Base-by-base conservation (phyloP, 352 stramenopile species). In the Globisporangium orthogonon region DNA sequence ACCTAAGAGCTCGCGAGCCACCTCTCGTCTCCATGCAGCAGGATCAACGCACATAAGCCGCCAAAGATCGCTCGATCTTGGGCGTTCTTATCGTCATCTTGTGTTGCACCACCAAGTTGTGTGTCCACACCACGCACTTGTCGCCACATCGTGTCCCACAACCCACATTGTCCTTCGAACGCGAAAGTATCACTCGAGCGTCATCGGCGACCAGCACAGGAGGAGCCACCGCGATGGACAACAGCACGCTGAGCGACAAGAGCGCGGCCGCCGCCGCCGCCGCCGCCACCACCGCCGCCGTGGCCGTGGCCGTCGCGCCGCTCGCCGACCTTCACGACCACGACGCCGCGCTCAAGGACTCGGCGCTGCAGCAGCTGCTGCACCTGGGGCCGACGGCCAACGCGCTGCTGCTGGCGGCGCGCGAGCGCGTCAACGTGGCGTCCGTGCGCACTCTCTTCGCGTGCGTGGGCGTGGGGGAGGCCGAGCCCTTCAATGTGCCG, bases 391-490 rank as follows among this genome's bases (percentile, higher is more conserved):
- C 69, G 2, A 39, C 62, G 9, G 63, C 64, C 28, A 63, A 62
- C 43, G 57, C 74, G 56, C 56, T 83, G 33, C 53, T 87, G 46
- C 61, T 68, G 54, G 62, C 60, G 6, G 58, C 76, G 48, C 76
- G 73, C 45, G 65, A 76, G 53, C 78, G 74, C 46, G 55, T 86
- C 35, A 68, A 62, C 9, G 50, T 79, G 57, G 47, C 58, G 54
- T 82, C 73, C 30, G 65, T 87, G 47, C 78, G 76, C 37, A 73
- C 76, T 62, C 72, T 89, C 53, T 72, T 83, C 53, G 85, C 73
- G 58, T 87, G 78, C 65, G 66, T 78, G 7, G 81, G 81, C 51
- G 62, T 87, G 13, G 78, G 81, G 53, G 81, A 91, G 52, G 68
- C 65, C 39, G 54, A 70, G 54, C 78, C 81, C 35, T 88, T 89